Evolutionary conservation across 768 basidiomycete genomes (phyloP).

Genomic region (Astraeus odoratus): DNA sequence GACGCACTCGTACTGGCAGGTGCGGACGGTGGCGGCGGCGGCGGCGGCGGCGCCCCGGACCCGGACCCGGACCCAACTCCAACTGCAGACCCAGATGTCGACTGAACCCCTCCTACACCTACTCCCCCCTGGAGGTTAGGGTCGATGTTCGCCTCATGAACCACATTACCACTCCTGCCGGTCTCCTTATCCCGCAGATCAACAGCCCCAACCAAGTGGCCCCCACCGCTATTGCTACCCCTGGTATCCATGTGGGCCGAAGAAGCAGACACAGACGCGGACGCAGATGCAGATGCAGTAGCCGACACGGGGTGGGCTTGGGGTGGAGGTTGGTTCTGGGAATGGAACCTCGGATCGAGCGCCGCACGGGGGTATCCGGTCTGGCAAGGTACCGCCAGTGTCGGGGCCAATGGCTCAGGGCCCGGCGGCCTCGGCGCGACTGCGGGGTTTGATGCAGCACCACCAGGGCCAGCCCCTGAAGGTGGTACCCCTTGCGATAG

Average conservation of each 20-base stretch:
- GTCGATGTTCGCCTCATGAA: slow-evolving; percentile 25
- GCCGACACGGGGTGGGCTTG: slow-evolving; percentile 14
- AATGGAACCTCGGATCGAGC: slow-evolving; percentile 31
- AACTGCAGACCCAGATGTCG: no score
- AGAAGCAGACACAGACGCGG: no score
- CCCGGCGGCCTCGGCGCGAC: slow-evolving; percentile 9
- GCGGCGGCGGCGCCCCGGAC: slow-evolving; percentile 12
- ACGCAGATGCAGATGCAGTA: no score
- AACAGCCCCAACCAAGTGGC: slow-evolving; percentile 8
- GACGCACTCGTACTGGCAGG: neutral
- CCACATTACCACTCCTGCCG: slow-evolving; percentile 11
- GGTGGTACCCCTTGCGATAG: slow-evolving; percentile 3
- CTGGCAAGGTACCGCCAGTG: slow-evolving; percentile 14
- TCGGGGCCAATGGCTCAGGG: slow-evolving; percentile 13
- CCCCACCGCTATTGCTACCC: no score
- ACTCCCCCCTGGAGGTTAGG: no score
- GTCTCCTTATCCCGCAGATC: slow-evolving; percentile 23
- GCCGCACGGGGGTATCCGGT: slow-evolving; percentile 27
- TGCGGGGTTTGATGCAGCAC: slow-evolving; percentile 13
- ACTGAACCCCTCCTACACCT: no score
- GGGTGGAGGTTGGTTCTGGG: slow-evolving; percentile 8
- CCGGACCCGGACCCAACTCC: no score
- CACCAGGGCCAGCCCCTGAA: neutral
- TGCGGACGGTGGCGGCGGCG: slow-evolving; percentile 5
- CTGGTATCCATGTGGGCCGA: no score